Conservation (phyloP, 2,329 filamentous ascomycete genomes). For the Botrytis medusae region DNA sequence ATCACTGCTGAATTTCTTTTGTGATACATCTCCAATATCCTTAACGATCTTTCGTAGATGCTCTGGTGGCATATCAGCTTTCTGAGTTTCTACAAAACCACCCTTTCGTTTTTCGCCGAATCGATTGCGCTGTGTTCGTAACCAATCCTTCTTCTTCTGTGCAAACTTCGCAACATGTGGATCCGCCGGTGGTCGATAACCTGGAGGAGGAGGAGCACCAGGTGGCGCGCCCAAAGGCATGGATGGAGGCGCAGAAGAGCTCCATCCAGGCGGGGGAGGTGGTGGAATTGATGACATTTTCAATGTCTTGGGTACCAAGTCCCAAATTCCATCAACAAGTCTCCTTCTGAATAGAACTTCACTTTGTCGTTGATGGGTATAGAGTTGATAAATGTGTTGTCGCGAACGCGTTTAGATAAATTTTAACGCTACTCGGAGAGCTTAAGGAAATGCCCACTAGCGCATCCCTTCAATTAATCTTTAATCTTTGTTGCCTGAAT, state of each 20-base stretch:
- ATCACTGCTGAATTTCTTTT: conserved; percentile 98
- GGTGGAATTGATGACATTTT: conserved; percentile 60
- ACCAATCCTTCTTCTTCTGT: conserved; percentile 99
- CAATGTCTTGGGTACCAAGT: conserved; percentile 29
- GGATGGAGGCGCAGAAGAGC: conserved; percentile 50
- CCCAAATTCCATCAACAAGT: conserved; percentile 31
- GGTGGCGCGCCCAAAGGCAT: conserved; percentile 49
- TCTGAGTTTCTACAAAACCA: conserved; percentile 96
- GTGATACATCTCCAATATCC: conserved; percentile 98
- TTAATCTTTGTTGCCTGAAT: conserved; percentile 12
- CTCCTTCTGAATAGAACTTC: conserved; percentile 17
- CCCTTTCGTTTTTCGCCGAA: conserved; percentile 97
- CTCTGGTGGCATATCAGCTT: conserved; percentile 97
- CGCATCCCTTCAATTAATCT: conserved; percentile 5
- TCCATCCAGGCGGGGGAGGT: conserved; percentile 69
- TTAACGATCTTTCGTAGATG: conserved; percentile 97
- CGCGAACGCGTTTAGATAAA: conserved; percentile 21
- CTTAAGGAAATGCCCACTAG: conserved; percentile 19
- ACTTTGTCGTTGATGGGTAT: conserved; percentile 18
- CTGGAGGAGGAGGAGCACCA: conserved; percentile 73
- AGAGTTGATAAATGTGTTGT: conserved; percentile 15
- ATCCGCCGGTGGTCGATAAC: conserved; percentile 77
- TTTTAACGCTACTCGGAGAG: conserved; percentile 13
- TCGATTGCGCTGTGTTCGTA: conserved; percentile 83
- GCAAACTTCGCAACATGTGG: conserved; percentile 91